These are phyloP conservation scores for Pichia membranifaciens DNA, from an alignment of 805 yeast species.

Conservation along the genomic window DNA sequence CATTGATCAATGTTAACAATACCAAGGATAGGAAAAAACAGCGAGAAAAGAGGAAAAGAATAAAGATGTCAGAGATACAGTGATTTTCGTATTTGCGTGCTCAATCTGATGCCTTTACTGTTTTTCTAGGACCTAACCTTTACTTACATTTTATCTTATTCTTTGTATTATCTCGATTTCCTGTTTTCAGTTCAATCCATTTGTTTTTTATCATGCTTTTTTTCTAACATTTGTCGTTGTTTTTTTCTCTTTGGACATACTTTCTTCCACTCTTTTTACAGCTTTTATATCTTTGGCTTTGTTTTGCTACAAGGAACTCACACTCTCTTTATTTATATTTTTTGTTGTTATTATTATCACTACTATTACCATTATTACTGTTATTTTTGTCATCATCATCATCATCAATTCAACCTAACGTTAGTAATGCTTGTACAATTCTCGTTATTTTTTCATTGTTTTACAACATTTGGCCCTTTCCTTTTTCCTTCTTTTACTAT, in stretches of 20 bases:
- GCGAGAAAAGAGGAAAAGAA: neutral
- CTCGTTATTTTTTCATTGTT: neutral
- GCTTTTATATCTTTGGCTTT: neutral
- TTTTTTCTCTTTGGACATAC: neutral
- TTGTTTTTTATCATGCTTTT: neutral
- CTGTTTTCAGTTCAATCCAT: neutral
- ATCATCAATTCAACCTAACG: no score
- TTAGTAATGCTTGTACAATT: no score
- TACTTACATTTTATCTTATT: neutral
- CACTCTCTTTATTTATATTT: neutral
- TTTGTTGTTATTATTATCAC: no score
- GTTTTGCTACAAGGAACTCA: neutral
- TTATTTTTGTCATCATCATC: no score
- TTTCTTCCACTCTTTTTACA: neutral
- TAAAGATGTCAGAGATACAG: neutral
- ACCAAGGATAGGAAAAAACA: neutral
- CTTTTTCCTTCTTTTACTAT: neutral
- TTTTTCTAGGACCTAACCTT: neutral
- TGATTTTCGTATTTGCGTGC: no score
- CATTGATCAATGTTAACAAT: neutral
- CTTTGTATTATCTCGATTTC: neutral
- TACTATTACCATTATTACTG: neutral
- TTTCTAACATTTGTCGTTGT: slow-evolving; percentile 1
- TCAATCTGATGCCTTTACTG: no score
- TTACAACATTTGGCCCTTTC: no score